Evolutionary conservation across 2,329 filamentous ascomycete species (phyloP).

Genomic region (Microdochium bolleyi): DNA sequence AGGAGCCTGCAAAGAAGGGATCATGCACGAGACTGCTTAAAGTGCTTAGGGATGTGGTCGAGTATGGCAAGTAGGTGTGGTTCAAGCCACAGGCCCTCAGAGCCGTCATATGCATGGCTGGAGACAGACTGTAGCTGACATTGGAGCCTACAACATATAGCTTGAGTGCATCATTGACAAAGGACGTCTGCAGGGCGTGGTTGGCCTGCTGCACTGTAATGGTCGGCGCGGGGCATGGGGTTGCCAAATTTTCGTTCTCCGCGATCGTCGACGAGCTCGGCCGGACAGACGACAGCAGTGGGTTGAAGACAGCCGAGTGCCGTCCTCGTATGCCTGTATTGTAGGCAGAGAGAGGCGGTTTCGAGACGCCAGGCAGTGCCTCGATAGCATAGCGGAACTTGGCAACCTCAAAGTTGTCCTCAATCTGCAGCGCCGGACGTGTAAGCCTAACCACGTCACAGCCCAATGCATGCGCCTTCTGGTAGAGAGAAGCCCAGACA

Average conservation of each 20-base stretch:
- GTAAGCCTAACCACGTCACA: constrained; percentile 57
- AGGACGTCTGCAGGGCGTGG: constrained; percentile 56
- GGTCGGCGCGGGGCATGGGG: constrained; percentile 22
- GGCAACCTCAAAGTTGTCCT: constrained; percentile 56
- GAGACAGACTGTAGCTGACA: constrained; percentile 65
- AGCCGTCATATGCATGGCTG: constrained; percentile 70
- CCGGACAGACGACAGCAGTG: constrained; percentile 52
- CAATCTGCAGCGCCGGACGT: constrained; percentile 44
- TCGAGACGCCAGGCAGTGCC: constrained; percentile 22
- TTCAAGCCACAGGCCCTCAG: constrained; percentile 60
- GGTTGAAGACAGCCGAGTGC: constrained; percentile 59
- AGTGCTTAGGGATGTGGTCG: constrained; percentile 52
- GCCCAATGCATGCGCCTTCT: constrained; percentile 45
- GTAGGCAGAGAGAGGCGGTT: constrained; percentile 49
- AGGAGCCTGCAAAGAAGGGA: constrained; percentile 62
- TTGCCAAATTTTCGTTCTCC: constrained; percentile 8
- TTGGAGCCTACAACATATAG: constrained; percentile 70
- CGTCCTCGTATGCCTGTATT: constrained; percentile 57
- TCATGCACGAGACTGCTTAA: constrained; percentile 58
- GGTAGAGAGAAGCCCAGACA: constrained; percentile 48
- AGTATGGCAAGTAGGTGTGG: constrained; percentile 58
- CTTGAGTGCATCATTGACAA: constrained; percentile 60
- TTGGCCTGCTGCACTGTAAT: constrained; percentile 58
- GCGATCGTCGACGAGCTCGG: constrained; percentile 26
- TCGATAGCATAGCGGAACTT: constrained; percentile 43